Base-by-base conservation (phyloP, 257 asterid genomes). In the Lycium barbarum region DNA sequence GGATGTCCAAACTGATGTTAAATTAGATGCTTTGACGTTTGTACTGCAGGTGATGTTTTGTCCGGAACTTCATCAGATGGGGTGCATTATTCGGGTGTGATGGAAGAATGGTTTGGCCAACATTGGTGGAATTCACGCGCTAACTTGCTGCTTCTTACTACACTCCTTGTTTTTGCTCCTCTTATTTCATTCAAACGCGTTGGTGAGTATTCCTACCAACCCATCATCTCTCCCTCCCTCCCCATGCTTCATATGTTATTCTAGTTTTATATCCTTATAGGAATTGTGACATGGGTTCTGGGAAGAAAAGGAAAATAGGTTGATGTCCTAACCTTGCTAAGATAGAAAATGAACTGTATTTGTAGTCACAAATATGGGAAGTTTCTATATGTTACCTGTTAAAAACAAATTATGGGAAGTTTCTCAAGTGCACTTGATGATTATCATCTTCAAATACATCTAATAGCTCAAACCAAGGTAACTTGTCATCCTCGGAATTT, bases 61-160 rank as follows among this genome's bases (percentile, higher is more conserved):
- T 95, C 98, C 8, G 98, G 94, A 85, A 93, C 93, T 36, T 88
- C 89, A 90, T 92, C 97, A 15, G 95, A 88, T 63, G 97, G 98
- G 85, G 95, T 93, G 88, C 98, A 92, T 84, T 95, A 92, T 88
- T 90, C 91, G 2, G 98, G 98, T 43, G 96, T 95, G 84, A 74
- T 90, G 90, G 98, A 95, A 88, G 98, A 95, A 90, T 93, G 98
- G 98, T 95, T 95, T 84, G 98, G 98, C 73, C 92, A 88, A 54
- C 92, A 87, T 70, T 95, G 97, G 98, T 95, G 98, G 98, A 95
- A 91, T 9, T 88, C 86, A 1, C 96, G 98, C 71, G 89, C 91
- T 81, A 85, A 91, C 88, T 85, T 92, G 70, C 86, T 93, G 90
- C 89, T 95, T 83, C 89, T 93, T 43, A 92, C 93, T 2, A 89